Percentiles rank a stretch among this genome's conserved stretches.
phyloP scores from a whole-genome alignment of 495 filamentous ascomycete species.

The Penicillium silybi region DNA sequence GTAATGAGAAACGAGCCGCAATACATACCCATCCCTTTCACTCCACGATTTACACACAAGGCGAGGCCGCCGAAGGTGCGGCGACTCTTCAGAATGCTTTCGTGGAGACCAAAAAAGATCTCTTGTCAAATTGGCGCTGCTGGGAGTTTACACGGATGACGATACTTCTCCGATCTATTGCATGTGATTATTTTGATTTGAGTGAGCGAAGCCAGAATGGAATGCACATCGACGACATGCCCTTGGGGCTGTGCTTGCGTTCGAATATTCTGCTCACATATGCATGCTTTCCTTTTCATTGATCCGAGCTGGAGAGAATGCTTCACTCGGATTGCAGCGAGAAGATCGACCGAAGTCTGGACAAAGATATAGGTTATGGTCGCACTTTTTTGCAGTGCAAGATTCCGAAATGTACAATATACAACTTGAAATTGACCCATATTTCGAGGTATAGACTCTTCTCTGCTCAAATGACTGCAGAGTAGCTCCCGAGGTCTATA shows the following conservation, averaged over 20 bases:
- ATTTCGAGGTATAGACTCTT: conserved; percentile 2
- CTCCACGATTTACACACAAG: conserved; percentile 1
- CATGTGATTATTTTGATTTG: neutral
- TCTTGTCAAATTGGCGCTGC: neutral
- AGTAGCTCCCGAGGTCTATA: too few species aligned
- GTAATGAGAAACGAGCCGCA: conserved; percentile 30
- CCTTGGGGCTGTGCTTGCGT: neutral
- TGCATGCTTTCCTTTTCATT: neutral
- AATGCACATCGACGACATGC: neutral
- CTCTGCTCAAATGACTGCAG: neutral
- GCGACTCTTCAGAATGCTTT: neutral
- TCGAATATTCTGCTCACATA: neutral
- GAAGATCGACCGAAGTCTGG: neutral
- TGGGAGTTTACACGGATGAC: conserved; percentile 1
- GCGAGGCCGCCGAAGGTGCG: neutral
- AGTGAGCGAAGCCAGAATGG: neutral
- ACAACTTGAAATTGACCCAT: neutral
- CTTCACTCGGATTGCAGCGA: neutral
- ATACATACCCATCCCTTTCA: conserved; percentile 15
- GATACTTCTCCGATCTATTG: neutral
- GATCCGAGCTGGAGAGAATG: neutral
- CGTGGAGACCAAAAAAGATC: neutral
- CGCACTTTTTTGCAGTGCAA: neutral
- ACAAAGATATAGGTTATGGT: neutral
- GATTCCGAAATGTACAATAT: conserved; percentile 2